Evolutionary conservation across 129 eudicot genomes (phyloP).

Genomic region (Artemisia annua): DNA sequence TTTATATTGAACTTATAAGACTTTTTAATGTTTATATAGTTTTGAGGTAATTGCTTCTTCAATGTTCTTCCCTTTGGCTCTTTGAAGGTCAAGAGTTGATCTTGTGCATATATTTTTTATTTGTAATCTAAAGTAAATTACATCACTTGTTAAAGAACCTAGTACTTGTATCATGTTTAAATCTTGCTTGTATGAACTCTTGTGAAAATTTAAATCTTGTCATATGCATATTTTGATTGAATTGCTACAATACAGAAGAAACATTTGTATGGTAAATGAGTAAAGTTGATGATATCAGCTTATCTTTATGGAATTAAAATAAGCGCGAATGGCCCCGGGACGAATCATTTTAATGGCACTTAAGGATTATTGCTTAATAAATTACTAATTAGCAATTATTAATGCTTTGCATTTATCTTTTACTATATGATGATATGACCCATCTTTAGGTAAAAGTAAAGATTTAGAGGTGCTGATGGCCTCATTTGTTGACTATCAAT

Average conservation of each 20-base stretch:
- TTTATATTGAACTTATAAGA: neutral
- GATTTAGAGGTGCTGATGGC: slow-evolving; percentile 33
- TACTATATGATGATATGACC: slow-evolving; percentile 9
- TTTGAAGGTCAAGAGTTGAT: too few relatives aligned
- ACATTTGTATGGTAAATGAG: slow-evolving; percentile 2
- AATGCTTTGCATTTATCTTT: slow-evolving; percentile 26
- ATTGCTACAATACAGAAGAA: neutral
- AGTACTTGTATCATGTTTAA: too few relatives aligned
- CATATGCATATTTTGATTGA: neutral
- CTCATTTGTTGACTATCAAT: slow-evolving; percentile 42
- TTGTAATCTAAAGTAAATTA: too few relatives aligned
- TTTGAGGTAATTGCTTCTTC: too few relatives aligned
- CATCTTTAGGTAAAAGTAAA: slow-evolving; percentile 28
- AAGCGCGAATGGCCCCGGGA: neutral
- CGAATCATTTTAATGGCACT: neutral
- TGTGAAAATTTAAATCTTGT: slow-evolving; percentile 13
- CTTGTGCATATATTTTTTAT: too few relatives aligned
- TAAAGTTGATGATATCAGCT: slow-evolving; percentile 1
- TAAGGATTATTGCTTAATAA: slow-evolving; percentile 10
- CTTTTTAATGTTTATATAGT: too few relatives aligned
- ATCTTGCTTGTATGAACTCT: slow-evolving; percentile 10
- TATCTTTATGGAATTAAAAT: neutral
- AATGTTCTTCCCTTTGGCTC: too few relatives aligned
- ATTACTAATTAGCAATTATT: slow-evolving; percentile 24
- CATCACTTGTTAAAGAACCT: too few relatives aligned